Evolutionary conservation across 495 filamentous ascomycete species (phyloP), one percentile per base, ranked within the genome.

Genomic region (Jackrogersella minutella): DNA sequence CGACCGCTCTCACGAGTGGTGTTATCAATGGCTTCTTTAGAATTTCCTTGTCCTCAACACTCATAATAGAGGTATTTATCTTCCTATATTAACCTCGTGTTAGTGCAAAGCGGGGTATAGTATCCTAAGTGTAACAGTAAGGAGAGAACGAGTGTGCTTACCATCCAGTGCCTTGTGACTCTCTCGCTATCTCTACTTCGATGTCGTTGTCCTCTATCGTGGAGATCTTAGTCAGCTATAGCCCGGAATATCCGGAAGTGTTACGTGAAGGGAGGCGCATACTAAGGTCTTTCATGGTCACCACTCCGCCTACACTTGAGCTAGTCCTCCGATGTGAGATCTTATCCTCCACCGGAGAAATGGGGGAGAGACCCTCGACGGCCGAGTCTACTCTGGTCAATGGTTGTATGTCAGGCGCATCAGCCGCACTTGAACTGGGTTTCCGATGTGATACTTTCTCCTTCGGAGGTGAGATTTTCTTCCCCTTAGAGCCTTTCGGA

Each of bases 131-230:
- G 40, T 7, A 34, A 14, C 40, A 13, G 14, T 50, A 52, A 40
- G 36, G 8, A 22, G 44, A 26, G 5, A 10, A 16, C 2, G 44
- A 30, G 13, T 53, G 73, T 43, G 78, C 90, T 74, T 85, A 97
- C 93, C 93, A 97, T 74, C 92, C 92, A 31, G 92, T 88, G 74
- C 87, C 88, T 78, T 97, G 93, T 53, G 93, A 93, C 78, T 97
- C 93, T 66, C 88, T 88, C 49, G 93, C 91, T 66, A 97, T 87
- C 64, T 88, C 80, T 28, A 97, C 75, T 59, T 90, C 85, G 72
- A 88, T 92, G 55, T 84, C 83, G 65, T 91, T 85, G 66, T 86
- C 86, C 78, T 93, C 93, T 97, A 2, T 62, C 55, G 30, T 0
- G 26, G n/a, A 34, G 30, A 30, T 28, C 34, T n/a, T 5, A 36